Conservation (phyloP, 2,329 filamentous ascomycete genomes). For the Ophiostoma fasciatum region DNA sequence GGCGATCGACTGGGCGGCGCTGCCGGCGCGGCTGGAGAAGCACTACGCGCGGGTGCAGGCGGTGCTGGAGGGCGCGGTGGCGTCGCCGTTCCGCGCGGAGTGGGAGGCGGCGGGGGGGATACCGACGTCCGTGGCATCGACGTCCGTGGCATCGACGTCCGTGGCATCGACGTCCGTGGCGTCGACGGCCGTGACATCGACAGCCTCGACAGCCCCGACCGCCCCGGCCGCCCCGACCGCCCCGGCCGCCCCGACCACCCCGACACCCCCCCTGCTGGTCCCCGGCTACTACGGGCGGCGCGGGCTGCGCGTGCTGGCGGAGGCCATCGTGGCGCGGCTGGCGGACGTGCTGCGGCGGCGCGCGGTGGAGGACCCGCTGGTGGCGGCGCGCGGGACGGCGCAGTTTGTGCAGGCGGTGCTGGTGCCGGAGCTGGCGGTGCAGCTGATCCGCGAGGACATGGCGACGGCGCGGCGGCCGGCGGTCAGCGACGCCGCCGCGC, state of each 20-base stretch:
- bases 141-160: no score
- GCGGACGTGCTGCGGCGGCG: constrained; percentile 43
- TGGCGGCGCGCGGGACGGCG: constrained; percentile 50
- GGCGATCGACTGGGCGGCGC: constrained; percentile 48
- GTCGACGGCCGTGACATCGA: no score
- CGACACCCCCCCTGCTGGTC: constrained; percentile 39
- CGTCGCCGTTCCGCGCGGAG: constrained; percentile 42
- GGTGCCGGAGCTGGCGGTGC: constrained; percentile 53
- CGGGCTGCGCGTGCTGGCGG: constrained; percentile 57
- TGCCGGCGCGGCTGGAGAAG: constrained; percentile 42
- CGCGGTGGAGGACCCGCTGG: constrained; percentile 47
- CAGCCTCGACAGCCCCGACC: constrained; percentile 11
- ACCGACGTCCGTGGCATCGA: no score
- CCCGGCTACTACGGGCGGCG: constrained; percentile 76
- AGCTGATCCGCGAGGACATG: constrained; percentile 44
- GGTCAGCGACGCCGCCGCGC: constrained; percentile 20
- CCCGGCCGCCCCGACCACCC: constrained; percentile 40
- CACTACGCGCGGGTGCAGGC: constrained; percentile 40
- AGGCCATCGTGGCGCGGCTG: constrained; percentile 48
- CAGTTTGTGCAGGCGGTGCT: constrained; percentile 61
- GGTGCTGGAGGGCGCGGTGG: constrained; percentile 40
- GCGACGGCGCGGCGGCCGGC: constrained; percentile 19
- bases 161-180: no score
- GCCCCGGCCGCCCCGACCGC: not conserved
- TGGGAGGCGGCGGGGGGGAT: constrained; percentile 43